Evolutionary conservation across 768 basidiomycete species (phyloP), one percentile per base, ranked within the genome.

Genomic region (Boletus edulis): DNA sequence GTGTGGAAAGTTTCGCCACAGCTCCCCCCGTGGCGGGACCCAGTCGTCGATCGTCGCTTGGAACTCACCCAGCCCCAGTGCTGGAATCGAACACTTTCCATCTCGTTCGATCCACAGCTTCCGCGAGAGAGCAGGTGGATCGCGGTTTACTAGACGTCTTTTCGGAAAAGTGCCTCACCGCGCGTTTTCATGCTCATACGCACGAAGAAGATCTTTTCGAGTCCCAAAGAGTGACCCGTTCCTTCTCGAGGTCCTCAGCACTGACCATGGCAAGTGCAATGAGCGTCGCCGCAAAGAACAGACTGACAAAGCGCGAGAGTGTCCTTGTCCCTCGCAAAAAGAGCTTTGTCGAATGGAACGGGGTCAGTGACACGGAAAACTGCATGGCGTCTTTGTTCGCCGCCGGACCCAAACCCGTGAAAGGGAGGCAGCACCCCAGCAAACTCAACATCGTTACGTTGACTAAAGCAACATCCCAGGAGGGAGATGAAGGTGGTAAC

Each of bases 101-200:
- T 59, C 81, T 89, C 51, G 81, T 84, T 35, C 86, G 91, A 15
- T 80, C 84, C 15, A 84, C 88, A 17, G 74, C 82, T 11, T 73
- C 81, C 40, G 83, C 84, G 34, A 85, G 91, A 45, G 76, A 79
- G 29, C 81, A 83, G 39, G 84, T 92, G 48, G 94, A 96, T 62
- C 81, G 86, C 42, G 85, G 84, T 12, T 74, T 98, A 17, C 78
- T 81, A 44, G 94, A 96, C 64, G 83, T 97, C 54, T 84, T 88
- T 61, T 94, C 92, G 12, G 84, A 87, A 55, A 76, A 77, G 22
- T 88, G 89, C 58, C 71, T 86, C 27, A 78, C 81, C 3, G 88
- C 86, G 15, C 81, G 94, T 41, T 80, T 79, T 45, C 79, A 86
- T 50, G 86, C 86, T 9, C 80, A 76, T 51, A 76, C 78, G 39